Percentiles rank a stretch among this genome's conserved stretches.
These are phyloP conservation scores for Cladophialophora psammophila DNA, from an alignment of 2,329 filamentous ascomycete genomes.

Conservation along the genomic window DNA sequence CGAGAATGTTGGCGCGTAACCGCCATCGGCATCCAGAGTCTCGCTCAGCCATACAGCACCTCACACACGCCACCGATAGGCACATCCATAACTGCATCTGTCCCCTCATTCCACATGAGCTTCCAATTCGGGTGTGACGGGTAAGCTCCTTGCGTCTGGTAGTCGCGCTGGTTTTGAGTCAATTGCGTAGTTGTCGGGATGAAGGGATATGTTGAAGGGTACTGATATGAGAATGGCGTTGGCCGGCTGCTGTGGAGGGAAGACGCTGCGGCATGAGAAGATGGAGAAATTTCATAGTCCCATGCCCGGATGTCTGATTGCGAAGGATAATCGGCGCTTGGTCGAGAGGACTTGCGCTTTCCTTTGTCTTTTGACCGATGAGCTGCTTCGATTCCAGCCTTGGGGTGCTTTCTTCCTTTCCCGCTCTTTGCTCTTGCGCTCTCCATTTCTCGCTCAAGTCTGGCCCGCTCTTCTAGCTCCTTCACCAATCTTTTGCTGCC, in stretches of 20 bases:
- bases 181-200: constrained; percentile 10
- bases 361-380: constrained; percentile 42
- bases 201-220: constrained; percentile 20
- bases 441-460: constrained; percentile 49
- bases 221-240: neutral
- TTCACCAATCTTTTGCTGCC: constrained; percentile 47
- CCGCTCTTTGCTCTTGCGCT: constrained; percentile 49
- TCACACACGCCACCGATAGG: constrained; percentile 95
- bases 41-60: constrained; percentile 75
- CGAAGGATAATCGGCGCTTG: constrained; percentile 1
- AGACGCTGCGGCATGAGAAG: neutral
- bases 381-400: constrained; percentile 43
- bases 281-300: neutral
- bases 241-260: neutral
- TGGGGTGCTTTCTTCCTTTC: constrained; percentile 16
- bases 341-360: constrained; percentile 24
- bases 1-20: neutral
- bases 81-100: constrained; percentile 96
- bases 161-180: constrained; percentile 5
- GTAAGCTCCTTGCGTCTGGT: constrained; percentile 3
- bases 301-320: constrained; percentile 19
- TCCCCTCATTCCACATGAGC: constrained; percentile 86
- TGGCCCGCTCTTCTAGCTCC: constrained; percentile 30
- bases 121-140: constrained; percentile 69
- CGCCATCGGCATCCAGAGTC: neutral